Conservation (phyloP, 768 basidiomycete genomes). For the Leccinum ochraceum region DNA sequence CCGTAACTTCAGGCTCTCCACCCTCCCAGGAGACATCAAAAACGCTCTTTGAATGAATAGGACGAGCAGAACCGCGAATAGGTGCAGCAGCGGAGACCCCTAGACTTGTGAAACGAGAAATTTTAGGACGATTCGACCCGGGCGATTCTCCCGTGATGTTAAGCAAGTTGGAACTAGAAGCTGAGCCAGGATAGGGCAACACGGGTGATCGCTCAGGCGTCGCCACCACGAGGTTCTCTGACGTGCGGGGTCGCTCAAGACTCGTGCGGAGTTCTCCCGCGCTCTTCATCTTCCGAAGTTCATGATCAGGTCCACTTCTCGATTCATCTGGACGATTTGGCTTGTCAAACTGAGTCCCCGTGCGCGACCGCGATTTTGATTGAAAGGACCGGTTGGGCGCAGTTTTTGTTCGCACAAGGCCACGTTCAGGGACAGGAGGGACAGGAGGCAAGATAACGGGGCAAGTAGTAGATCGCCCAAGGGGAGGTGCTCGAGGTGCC, state of each 20-base stretch:
- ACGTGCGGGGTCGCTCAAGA: conserved; percentile 29
- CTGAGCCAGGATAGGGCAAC: conserved; percentile 58
- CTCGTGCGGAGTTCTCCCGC: conserved; percentile 70
- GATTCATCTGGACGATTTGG: conserved; percentile 39
- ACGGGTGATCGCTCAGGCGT: conserved; percentile 43
- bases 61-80: conserved; percentile 36
- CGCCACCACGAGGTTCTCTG: conserved; percentile 31
- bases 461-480: conserved; percentile 53
- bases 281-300: conserved; percentile 84
- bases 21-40: conserved; percentile 53
- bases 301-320: conserved; percentile 50
- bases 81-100: conserved; percentile 46
- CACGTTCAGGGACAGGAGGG: conserved; percentile 34
- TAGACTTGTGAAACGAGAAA: conserved; percentile 66
- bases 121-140: conserved; percentile 36
- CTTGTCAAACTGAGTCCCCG: conserved; percentile 28
- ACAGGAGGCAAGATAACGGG: conserved; percentile 39
- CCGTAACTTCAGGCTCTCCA: conserved; percentile 11
- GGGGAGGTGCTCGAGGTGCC: conserved; percentile 55
- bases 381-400: conserved; percentile 62
- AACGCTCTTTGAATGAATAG: conserved; percentile 42
- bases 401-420: conserved; percentile 71
- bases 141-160: conserved; percentile 34
- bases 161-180: conserved; percentile 68
- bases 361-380: conserved; percentile 43